phyloP scores from a whole-genome alignment of 306 rosid genomes.

The Leucaena leucocephala region DNA sequence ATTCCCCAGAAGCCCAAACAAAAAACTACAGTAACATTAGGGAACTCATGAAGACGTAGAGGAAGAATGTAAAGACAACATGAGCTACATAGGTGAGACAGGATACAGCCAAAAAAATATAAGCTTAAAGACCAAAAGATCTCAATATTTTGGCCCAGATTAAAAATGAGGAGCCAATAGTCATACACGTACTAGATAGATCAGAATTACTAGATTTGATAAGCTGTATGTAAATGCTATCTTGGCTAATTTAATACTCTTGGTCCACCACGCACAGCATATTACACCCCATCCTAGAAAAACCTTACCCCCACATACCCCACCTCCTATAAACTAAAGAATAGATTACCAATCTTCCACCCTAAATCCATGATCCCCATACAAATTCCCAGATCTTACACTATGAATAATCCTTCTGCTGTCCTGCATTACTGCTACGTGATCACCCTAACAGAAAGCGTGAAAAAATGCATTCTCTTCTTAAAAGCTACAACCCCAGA shows the following conservation, averaged over 20 bases:
- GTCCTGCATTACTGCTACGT: neutral
- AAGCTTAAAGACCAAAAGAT: neutral
- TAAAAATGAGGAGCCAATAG: neutral
- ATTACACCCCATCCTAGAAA: neutral
- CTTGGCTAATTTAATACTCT: neutral
- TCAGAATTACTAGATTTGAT: neutral
- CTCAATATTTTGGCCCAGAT: neutral
- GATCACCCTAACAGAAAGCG: neutral
- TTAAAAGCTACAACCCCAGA: neutral
- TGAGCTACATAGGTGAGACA: conserved; percentile 7
- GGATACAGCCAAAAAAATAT: neutral
- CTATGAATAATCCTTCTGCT: neutral
- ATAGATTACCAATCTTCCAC: neutral
- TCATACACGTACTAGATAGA: neutral
- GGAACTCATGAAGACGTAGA: conserved; percentile 18
- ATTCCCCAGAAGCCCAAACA: conserved; percentile 9
- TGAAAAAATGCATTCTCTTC: neutral
- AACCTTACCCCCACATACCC: neutral
- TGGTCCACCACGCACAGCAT: neutral
- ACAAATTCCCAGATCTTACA: neutral
- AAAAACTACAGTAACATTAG: conserved; percentile 11
- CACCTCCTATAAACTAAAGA: neutral
- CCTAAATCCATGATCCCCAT: neutral
- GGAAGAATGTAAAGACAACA: conserved; percentile 9
- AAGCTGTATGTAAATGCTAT: neutral